Evolutionary conservation across 768 basidiomycete genomes (phyloP), one percentile per base, ranked within the genome.

Genomic region (Lentinula boryana): DNA sequence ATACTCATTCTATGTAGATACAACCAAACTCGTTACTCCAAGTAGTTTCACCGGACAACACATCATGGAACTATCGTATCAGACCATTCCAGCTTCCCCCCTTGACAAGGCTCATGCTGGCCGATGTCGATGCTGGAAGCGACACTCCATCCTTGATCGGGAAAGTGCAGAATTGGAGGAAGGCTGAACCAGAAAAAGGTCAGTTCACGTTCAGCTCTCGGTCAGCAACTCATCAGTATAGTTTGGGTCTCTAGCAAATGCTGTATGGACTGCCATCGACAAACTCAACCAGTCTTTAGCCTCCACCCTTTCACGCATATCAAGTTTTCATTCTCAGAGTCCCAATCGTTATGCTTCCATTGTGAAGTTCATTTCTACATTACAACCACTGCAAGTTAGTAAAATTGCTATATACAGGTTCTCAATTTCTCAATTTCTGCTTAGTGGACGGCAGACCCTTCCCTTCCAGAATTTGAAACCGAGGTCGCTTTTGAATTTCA

Each of bases 91-190:
- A 83, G 56, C 85, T 99, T 36, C 97, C 97, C 2, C 92, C 91
- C 0, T 74, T 86, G 55, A 87, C 91, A 21, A 80, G 91, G 58
- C 80, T 99, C 38, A 82, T 98, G 74, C 80, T 99, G 21, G 97
- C 95, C 27, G 97, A 99, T 69, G 94, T 98, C 15, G 92, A 97
- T 67, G 93, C 91, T 8, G 97, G 97, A 9, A 95, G 91, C 65
- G 92, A 98, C 68, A 98, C 97, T 1, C 97, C 97, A 1, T 92
- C 92, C 44, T 84, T 98, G 44, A 94, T 95, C 10, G 86, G 92
- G 33, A 88, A 92, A 71, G 97, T 99, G 3, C 75, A 97, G 64
- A 86, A 85, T 66, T 98, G 96, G 96, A 83, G 91, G 46, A 83
- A 84, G 67, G 83, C 86, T 46, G 79, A 88, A 49, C 72, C 76